Conservation (phyloP, 148 eudicot genomes). For the Mesembryanthemum crystallinum region DNA sequence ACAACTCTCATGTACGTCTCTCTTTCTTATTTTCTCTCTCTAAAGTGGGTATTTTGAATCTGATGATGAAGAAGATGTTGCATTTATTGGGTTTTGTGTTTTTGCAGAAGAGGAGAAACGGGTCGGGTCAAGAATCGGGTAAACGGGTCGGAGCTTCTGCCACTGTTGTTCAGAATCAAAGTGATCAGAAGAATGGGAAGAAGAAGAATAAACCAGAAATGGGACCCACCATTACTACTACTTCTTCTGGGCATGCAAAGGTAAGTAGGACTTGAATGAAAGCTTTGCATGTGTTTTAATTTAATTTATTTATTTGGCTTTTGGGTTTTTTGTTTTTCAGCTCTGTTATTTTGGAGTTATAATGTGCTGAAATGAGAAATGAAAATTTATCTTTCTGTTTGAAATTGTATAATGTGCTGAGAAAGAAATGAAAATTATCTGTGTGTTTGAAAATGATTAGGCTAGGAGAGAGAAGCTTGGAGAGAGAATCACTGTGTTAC, state of each 20-base stretch:
- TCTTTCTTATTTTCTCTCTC: not conserved
- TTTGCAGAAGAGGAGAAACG: slow-evolving; percentile 35
- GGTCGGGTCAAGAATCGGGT: slow-evolving; percentile 32
- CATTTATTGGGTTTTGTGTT: not conserved
- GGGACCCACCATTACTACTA: slow-evolving; percentile 6
- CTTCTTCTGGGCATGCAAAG: slow-evolving; percentile 30
- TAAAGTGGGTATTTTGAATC: not conserved
- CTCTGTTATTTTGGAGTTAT: no score
- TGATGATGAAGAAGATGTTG: not conserved
- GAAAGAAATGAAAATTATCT: not conserved
- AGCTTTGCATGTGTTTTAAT: slow-evolving; percentile 21
- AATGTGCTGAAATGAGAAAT: no score
- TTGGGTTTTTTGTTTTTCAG: no score
- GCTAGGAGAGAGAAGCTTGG: slow-evolving; percentile 38
- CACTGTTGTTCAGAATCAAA: slow-evolving; percentile 8
- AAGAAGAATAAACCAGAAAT: slow-evolving; percentile 31
- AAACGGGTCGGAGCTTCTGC: slow-evolving; percentile 2
- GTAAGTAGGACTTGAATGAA: slow-evolving; percentile 3
- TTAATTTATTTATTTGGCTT: not conserved
- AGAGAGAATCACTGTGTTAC: slow-evolving; percentile 35
- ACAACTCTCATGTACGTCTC: not conserved
- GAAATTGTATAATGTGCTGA: no score
- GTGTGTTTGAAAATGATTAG: slow-evolving; percentile 3
- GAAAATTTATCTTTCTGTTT: no score
- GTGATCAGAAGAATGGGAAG: slow-evolving; percentile 20